These are phyloP conservation scores for Mortierella sp. DNA, from an alignment of 371 early-diverging fungal genomes.

Conservation along the genomic window DNA sequence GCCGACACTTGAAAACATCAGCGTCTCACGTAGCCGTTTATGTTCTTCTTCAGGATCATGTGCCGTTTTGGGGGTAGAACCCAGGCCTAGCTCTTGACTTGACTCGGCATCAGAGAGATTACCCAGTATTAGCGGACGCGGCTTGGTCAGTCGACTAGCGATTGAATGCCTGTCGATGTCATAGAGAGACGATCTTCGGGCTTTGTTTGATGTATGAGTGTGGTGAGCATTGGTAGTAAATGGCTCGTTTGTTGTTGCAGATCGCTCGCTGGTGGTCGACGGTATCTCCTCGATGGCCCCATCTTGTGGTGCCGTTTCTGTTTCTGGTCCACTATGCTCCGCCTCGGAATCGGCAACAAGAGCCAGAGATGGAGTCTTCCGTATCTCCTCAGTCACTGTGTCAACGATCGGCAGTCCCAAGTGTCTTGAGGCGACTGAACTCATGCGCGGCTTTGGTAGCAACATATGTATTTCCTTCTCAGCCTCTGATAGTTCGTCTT, in stretches of 20 bases:
- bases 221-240: too few species aligned
- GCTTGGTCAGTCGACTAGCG: too few species aligned
- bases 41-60: too few species aligned
- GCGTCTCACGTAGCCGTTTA: too few species aligned
- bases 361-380: conserved; percentile 16
- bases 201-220: too few species aligned
- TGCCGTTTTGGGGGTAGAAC: too few species aligned
- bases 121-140: too few species aligned
- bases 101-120: not conserved
- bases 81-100: not conserved
- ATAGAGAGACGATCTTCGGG: too few species aligned
- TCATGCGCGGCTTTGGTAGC: not conserved
- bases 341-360: conserved; percentile 19
- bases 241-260: too few species aligned
- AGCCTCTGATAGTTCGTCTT: conserved; percentile 30
- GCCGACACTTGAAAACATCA: too few species aligned
- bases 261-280: conserved; percentile 11
- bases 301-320: conserved; percentile 12
- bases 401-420: conserved; percentile 19
- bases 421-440: conserved; percentile 10
- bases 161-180: too few species aligned
- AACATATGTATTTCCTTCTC: conserved; percentile 1
- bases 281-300: conserved; percentile 12
- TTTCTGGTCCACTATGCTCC: not conserved
- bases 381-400: not conserved